Conservation (phyloP, 1,284 basidiomycete genomes). For the Golubevia pallescens region DNA sequence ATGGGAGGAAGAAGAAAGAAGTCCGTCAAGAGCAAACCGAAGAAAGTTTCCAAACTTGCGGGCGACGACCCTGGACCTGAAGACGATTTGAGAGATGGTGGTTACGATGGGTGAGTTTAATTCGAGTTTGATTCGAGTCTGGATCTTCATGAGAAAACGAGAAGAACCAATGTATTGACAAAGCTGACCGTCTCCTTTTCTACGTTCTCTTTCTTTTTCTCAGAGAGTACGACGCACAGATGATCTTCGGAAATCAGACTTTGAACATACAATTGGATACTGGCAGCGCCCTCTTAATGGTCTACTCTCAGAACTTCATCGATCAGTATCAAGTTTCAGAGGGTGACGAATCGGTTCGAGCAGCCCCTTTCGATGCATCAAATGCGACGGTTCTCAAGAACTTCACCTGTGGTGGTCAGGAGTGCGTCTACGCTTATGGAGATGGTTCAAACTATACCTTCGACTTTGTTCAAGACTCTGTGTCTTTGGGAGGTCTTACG, state of each 20-base stretch:
- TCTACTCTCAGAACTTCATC: neutral
- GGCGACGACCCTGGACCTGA: neutral
- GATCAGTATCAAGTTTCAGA: neutral
- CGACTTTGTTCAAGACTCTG: neutral
- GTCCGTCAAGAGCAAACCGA: neutral
- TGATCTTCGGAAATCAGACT: neutral
- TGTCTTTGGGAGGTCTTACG: neutral
- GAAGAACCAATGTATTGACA: too few relatives aligned
- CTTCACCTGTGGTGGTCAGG: neutral
- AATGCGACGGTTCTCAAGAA: neutral
- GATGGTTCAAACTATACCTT: neutral
- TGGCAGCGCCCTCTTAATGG: neutral
- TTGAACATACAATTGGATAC: neutral
- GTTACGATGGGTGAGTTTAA: neutral
- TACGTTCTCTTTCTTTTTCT: too few relatives aligned
- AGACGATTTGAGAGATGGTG: neutral
- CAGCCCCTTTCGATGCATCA: neutral
- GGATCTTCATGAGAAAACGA: too few relatives aligned
- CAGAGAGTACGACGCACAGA: neutral
- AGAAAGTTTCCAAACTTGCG: neutral
- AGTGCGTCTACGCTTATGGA: neutral
- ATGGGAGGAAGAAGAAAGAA: neutral
- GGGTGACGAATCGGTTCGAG: neutral
- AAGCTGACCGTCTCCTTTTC: too few relatives aligned
- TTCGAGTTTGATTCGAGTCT: too few relatives aligned